phyloP scores from a whole-genome alignment of 139 green algal species.

The Haematococcus lacustris region DNA sequence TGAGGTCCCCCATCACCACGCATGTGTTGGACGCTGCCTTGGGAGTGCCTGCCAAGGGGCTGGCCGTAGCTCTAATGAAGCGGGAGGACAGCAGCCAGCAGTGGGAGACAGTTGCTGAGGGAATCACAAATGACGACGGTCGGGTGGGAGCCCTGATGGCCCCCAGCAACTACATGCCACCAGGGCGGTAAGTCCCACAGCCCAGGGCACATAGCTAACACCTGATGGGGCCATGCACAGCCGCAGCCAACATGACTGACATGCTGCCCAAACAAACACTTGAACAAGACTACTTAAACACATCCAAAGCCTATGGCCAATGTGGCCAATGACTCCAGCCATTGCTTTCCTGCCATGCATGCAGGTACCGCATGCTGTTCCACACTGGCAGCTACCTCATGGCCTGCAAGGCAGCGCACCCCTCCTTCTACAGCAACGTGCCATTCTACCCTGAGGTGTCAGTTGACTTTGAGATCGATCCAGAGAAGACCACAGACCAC shows the following conservation, averaged over 20 bases:
- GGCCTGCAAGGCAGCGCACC: constrained; percentile 33
- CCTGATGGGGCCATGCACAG: too few species aligned
- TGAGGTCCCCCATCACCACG: constrained; percentile 84
- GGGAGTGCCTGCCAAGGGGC: constrained; percentile 67
- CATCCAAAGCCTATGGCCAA: too few species aligned
- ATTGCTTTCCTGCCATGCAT: not conserved
- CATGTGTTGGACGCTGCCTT: constrained; percentile 86
- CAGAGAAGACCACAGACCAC: constrained; percentile 55
- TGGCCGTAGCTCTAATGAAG: constrained; percentile 59
- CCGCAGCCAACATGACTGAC: too few species aligned
- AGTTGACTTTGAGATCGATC: constrained; percentile 71
- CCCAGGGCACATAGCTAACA: not conserved
- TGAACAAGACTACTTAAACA: too few species aligned
- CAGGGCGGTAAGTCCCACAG: constrained; percentile 31
- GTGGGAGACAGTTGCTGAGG: constrained; percentile 45
- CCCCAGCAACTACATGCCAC: constrained; percentile 37
- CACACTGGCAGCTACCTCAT: constrained; percentile 64
- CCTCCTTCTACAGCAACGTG: constrained; percentile 42
- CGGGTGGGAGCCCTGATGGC: constrained; percentile 51
- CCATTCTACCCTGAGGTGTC: constrained; percentile 73
- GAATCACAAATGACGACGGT: constrained; percentile 75
- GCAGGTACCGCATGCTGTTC: constrained; percentile 76
- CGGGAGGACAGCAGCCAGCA: constrained; percentile 25
- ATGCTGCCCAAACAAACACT: too few species aligned
- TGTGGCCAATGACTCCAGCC: too few species aligned